These are phyloP conservation scores for Trichoderma guizhouense DNA, from an alignment of 2,329 filamentous ascomycete species.

Conservation along the genomic window DNA sequence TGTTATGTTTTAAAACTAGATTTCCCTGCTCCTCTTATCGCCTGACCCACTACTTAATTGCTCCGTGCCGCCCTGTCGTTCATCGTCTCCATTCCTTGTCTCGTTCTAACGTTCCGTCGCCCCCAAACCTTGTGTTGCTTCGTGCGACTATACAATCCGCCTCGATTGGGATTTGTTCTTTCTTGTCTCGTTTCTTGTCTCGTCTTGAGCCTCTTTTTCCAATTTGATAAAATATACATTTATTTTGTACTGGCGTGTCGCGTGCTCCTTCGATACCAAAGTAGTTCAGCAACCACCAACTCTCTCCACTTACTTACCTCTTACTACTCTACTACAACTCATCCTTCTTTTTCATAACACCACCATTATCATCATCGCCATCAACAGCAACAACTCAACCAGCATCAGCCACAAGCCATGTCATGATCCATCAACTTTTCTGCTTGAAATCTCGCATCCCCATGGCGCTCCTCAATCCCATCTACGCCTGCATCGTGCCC, in stretches of 20 bases:
- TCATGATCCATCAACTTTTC: background rate
- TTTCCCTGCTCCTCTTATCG: background rate
- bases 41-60: background rate
- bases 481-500: constrained; percentile 57
- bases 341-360: background rate
- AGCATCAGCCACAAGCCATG: background rate
- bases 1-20: background rate
- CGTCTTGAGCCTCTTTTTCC: background rate
- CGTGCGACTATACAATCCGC: background rate
- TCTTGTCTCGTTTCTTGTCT: background rate
- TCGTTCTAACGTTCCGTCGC: background rate
- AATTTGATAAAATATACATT: background rate
- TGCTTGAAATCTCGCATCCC: background rate
- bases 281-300: background rate
- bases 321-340: background rate
- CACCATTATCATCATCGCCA: background rate
- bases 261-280: background rate
- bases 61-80: background rate
- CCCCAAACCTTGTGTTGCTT: background rate
- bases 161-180: background rate
- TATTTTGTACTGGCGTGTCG: background rate
- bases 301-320: background rate
- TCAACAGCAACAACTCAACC: background rate
- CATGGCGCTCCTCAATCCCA: constrained; percentile 54
- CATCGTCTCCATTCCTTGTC: background rate